Evolutionary conservation across 73 alveolate species (phyloP), one percentile per base, ranked within the genome.

Genomic region (Halteria grandinella): DNA sequence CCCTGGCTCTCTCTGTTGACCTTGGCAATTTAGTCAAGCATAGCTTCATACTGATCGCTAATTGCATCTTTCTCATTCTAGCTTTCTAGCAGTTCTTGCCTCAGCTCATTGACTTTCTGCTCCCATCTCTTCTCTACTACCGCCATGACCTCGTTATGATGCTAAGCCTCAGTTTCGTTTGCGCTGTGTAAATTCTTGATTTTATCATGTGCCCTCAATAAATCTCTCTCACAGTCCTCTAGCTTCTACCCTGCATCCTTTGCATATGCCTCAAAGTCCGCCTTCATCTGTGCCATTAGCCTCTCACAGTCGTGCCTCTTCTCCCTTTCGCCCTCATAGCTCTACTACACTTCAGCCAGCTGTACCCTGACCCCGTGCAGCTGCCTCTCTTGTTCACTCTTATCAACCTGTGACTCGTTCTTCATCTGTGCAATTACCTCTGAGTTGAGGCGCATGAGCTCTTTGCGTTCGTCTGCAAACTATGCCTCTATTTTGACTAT

Each of bases 91-190:
- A n/a, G n/a, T n/a, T n/a, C n/a, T n/a, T n/a, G n/a, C n/a, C n/a
- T n/a, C 27, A 66, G 43, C 2, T 45, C 27, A 18, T 57, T 18
- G 47, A 45, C 6, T n/a, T 45, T 44, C 31, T 66, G 69, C 28
- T 66, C 80, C 80, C 80, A 66, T 18, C 25, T 6, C 12, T 41
- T 59, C 43, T 60, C 77, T 40, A 21, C 14, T 18, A 40, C 59
- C 29, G 37, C 23, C n/a, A 37, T 12, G 21, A 25, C 24, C 12
- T 11, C 10, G 10, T n/a, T 5, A 5, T 37, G 10, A 21, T 60
- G 41, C 18, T 39, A 20, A 24, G 60, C 43, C 59, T 60, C 77
- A 60, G 43, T 60, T 40, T 60, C 77, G 14, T 40, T 3, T 14
- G n/a, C n/a, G n/a, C n/a, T n/a, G n/a, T n/a, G n/a, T n/a, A n/a